These are phyloP conservation scores for Exobasidium cylindrosporum DNA, from an alignment of 1,284 basidiomycete species.

Conservation along the genomic window DNA sequence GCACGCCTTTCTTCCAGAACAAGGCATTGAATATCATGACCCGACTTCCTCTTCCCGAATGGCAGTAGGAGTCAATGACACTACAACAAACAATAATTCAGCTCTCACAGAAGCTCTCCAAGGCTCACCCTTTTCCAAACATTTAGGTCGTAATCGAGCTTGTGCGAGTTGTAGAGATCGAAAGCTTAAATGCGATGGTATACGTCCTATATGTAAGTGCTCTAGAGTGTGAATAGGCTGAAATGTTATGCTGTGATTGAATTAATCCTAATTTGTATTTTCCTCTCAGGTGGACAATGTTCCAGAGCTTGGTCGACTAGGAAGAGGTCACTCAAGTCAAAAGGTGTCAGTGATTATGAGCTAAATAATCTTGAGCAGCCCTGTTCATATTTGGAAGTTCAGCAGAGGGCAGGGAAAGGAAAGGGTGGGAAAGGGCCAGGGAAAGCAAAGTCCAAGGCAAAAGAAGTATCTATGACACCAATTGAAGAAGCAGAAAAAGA, in stretches of 20 bases:
- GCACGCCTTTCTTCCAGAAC: neutral
- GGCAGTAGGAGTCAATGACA: neutral
- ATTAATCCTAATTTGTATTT: too few species aligned
- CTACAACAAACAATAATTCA: too few species aligned
- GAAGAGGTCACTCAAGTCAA: slow-evolving; percentile 30
- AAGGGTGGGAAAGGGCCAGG: slow-evolving; percentile 17
- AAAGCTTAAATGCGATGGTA: slow-evolving; percentile 45
- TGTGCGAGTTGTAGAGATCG: slow-evolving; percentile 43
- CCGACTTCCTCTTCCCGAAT: neutral
- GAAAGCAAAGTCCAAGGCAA: slow-evolving; percentile 15
- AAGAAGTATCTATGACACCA: neutral
- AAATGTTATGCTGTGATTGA: neutral
- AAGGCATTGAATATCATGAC: neutral
- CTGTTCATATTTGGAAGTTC: slow-evolving; percentile 9
- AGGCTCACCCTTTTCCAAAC: slow-evolving; percentile 39
- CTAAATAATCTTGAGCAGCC: slow-evolving; percentile 20
- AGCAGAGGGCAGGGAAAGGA: slow-evolving; percentile 9
- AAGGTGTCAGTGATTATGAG: slow-evolving; percentile 27
- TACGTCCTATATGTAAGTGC: slow-evolving; percentile 32
- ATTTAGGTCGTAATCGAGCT: slow-evolving; percentile 43
- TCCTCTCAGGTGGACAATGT: slow-evolving; percentile 33
- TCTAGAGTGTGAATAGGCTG: neutral
- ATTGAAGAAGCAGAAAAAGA: neutral
- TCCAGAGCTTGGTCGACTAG: slow-evolving; percentile 40
- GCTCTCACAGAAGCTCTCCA: too few species aligned